Base-by-base conservation (phyloP, 2,329 filamentous ascomycete species). In the Penicillium nordicum region DNA sequence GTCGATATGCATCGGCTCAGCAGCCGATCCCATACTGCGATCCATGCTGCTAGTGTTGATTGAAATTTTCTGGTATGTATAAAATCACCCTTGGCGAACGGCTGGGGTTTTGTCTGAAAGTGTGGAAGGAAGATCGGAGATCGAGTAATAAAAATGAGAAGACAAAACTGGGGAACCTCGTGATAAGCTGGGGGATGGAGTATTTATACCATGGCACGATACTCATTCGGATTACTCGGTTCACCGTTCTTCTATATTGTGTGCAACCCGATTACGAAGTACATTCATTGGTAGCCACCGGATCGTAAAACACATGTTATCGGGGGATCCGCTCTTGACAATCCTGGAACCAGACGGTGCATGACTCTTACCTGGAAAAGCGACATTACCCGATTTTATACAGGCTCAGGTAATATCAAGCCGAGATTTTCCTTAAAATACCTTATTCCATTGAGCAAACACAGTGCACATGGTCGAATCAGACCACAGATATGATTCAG, bases 1-100 rank as follows among this genome's bases (percentile, higher is more conserved):
- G 71, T 88, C 83, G 63, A 91, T 80, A 66, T 90, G 87, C 69
- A 85, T 71, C 1, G 64, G 64, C 43, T 64, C 42, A 18, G 50
- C 43, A 38, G 49, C 59, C 4, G 21, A n/a, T 66, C 38, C 47
- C 10, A 60, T 21, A 5, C 51, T 47, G 30, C 55, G 57, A 14
- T 67, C 63, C 65, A 67, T 65, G 9, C 23, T 51, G 9, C 34
- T 30, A 18, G 34, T 18, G 12, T 8, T 47, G 30, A 25, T 36
- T 8, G 25, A 27, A 27, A 12, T 12, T 8, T 51, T 16, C 14
- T 36, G 14, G 9, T 46, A 18, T 14, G 12, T 53, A 44, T 29
- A n/a, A 18, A 25, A 51, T n/a, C 16, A 1, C 11, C 5, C 30
- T 25, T 29, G 25, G 30, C 10, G 37, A 47, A 38, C 10, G 25